These are phyloP conservation scores for Yamadazyma laniorum DNA, from an alignment of 805 yeast genomes.

Conservation along the genomic window DNA sequence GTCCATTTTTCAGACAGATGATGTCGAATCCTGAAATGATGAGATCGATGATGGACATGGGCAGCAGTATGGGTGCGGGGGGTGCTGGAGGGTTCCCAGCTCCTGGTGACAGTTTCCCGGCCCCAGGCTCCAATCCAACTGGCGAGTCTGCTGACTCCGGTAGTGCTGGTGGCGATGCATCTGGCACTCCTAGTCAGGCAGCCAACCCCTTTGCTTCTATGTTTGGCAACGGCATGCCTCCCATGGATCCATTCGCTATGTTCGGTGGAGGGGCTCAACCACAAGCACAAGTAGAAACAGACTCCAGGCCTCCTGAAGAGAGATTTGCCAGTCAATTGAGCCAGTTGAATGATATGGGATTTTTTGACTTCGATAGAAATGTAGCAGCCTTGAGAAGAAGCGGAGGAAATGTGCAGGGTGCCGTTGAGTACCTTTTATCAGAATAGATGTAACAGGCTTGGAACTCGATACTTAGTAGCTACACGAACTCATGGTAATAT, in stretches of 20 bases:
- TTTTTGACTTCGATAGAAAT: constrained; percentile 87
- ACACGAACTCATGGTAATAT: no score
- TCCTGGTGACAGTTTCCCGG: constrained; percentile 39
- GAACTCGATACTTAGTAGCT: no score
- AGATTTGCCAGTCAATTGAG: constrained; percentile 42
- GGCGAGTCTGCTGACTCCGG: constrained; percentile 10
- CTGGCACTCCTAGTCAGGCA: constrained; percentile 16
- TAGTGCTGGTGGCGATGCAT: constrained; percentile 10
- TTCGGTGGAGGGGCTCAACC: constrained; percentile 44
- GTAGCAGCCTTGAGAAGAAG: constrained; percentile 89
- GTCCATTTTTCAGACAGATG: constrained; percentile 74
- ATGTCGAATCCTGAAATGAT: constrained; percentile 76
- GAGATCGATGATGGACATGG: constrained; percentile 79
- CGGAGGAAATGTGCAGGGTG: constrained; percentile 98
- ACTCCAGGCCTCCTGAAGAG: constrained; percentile 47
- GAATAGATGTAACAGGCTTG: constrained; percentile 5
- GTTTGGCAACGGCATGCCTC: constrained; percentile 31
- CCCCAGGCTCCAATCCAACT: constrained; percentile 19
- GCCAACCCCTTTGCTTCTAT: constrained; percentile 41
- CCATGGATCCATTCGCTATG: constrained; percentile 53
- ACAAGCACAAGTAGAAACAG: constrained; percentile 32
- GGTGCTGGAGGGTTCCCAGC: constrained; percentile 30
- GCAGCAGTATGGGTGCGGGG: constrained; percentile 38
- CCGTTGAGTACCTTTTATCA: constrained; percentile 64
- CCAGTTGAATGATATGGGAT: constrained; percentile 54